Conservation (phyloP, 179 eudicot genomes). For the Carnegiea gigantea region DNA sequence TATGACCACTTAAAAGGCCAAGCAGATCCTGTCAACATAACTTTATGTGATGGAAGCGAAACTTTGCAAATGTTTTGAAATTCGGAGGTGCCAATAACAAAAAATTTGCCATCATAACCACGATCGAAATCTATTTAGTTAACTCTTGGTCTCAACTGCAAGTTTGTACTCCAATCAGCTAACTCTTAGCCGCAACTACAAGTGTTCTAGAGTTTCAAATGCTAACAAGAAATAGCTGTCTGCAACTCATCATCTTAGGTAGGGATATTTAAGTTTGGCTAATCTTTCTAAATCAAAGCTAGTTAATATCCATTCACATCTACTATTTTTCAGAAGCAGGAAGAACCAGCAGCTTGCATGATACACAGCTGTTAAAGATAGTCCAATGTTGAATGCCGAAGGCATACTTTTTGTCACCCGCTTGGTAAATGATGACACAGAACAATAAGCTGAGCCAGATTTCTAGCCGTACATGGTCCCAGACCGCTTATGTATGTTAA, state of each 20-base stretch:
- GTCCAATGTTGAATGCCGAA: too few species aligned
- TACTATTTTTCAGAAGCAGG: neutral
- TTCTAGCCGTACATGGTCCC: neutral
- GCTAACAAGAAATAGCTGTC: neutral
- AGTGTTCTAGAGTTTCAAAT: neutral
- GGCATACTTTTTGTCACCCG: too few species aligned
- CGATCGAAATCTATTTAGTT: neutral
- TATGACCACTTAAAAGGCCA: neutral
- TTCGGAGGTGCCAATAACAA: neutral
- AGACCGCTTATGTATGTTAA: neutral
- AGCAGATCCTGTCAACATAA: neutral
- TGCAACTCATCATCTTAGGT: neutral
- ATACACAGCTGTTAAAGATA: neutral
- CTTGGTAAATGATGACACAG: too few species aligned
- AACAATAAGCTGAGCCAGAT: neutral
- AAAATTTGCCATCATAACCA: neutral
- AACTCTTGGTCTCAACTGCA: neutral
- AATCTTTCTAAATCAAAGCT: neutral
- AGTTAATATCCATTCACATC: neutral
- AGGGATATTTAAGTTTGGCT: neutral
- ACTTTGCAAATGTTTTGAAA: neutral
- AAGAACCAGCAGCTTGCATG: neutral
- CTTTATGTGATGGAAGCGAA: neutral
- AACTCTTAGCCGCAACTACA: neutral
- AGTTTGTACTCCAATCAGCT: neutral